These are phyloP conservation scores for Salicornia ramosissima DNA, from an alignment of 148 eudicot genomes.

Conservation along the genomic window DNA sequence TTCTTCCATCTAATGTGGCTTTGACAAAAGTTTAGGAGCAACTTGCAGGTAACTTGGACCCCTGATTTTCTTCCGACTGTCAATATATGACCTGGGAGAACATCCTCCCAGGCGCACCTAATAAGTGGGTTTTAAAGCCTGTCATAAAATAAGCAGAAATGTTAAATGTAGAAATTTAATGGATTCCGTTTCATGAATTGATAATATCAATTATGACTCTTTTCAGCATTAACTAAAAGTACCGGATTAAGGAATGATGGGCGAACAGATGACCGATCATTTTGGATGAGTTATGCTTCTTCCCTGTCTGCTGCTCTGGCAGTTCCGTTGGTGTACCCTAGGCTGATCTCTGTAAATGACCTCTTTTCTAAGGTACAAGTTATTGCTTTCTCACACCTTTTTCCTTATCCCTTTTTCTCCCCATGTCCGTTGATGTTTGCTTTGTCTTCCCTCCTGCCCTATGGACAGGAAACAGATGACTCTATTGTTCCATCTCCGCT, in stretches of 20 bases:
- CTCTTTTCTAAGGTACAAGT: slow-evolving; percentile 55
- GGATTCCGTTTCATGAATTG: neutral
- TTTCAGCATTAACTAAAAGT: slow-evolving; percentile 76
- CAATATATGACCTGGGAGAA: neutral
- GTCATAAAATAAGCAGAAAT: no score
- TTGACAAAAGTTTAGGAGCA: neutral
- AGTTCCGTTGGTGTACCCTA: slow-evolving; percentile 81
- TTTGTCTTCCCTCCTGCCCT: slow-evolving; percentile 1
- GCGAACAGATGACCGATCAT: slow-evolving; percentile 81
- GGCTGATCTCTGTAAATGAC: slow-evolving; percentile 77
- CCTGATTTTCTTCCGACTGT: neutral
- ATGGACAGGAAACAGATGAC: slow-evolving; percentile 53
- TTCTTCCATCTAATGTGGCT: neutral
- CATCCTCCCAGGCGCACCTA: neutral
- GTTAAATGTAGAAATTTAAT: no score
- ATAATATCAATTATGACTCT: neutral
- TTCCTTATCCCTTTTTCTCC: neutral
- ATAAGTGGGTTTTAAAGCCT: neutral
- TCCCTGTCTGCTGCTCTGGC: slow-evolving; percentile 68
- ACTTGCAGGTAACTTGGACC: neutral
- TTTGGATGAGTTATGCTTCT: slow-evolving; percentile 78
- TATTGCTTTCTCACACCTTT: neutral
- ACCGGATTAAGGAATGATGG: slow-evolving; percentile 72
- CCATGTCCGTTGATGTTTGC: no score
- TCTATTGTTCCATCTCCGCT: slow-evolving; percentile 51